Evolutionary conservation across 768 basidiomycete species (phyloP).

Genomic region (Cantharellus cinnabarinus): DNA sequence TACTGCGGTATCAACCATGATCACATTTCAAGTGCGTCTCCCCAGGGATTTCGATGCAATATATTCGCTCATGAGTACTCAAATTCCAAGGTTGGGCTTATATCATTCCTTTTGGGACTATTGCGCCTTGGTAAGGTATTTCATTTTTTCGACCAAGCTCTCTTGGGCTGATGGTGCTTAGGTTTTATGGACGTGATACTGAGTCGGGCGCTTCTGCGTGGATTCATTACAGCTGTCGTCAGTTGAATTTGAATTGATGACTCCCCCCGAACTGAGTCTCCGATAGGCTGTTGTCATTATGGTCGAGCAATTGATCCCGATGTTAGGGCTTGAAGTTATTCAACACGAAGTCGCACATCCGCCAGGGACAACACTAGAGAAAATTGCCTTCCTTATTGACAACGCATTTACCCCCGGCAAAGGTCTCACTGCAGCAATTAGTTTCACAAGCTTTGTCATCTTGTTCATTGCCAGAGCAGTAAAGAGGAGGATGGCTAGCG

Average conservation of each 20-base stretch:
- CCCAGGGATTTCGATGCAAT: neutral
- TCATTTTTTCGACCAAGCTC: conserved; percentile 34
- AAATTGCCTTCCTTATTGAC: conserved; percentile 52
- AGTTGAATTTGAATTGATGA: conserved; percentile 1
- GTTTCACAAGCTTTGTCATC: conserved; percentile 43
- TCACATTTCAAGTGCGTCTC: conserved; percentile 53
- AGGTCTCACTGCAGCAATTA: conserved; percentile 47
- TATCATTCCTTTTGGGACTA: conserved; percentile 70
- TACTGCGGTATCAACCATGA: conserved; percentile 53
- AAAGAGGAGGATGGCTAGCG: conserved; percentile 30
- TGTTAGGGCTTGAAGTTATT: conserved; percentile 57
- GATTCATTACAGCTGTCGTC: conserved; percentile 63
- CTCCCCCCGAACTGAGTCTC: neutral
- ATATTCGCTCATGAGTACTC: neutral
- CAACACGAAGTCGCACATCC: conserved; percentile 28
- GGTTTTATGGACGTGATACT: conserved; percentile 90
- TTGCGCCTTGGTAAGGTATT: conserved; percentile 31
- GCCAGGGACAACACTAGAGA: conserved; percentile 48
- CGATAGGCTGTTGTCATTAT: conserved; percentile 51
- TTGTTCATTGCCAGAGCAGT: conserved; percentile 41
- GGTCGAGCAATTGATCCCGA: conserved; percentile 53
- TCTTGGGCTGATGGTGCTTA: conserved; percentile 62
- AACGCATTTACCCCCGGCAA: conserved; percentile 38
- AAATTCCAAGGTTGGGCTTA: conserved; percentile 44
- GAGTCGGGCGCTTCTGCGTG: conserved; percentile 68